A percentile compares a stretch with the other conserved stretches of the same genome.
phyloP scores from a whole-genome alignment of 805 yeast genomes.

The Kluyveromyces wickerhamii region DNA sequence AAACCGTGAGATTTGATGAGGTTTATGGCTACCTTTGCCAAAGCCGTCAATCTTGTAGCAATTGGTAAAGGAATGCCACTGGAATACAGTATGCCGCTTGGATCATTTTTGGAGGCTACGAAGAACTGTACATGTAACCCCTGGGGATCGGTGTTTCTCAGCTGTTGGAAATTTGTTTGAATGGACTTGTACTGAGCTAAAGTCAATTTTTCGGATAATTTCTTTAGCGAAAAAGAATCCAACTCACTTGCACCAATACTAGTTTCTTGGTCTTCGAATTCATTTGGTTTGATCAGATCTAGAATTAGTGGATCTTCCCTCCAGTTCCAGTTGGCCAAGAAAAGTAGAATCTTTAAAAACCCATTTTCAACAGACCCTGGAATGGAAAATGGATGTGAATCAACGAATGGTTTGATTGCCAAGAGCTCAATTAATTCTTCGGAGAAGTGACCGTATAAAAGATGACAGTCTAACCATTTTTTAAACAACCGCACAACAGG shows the following conservation, averaged over 20 bases:
- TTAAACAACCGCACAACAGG: slow-evolving; percentile 81
- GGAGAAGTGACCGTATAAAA: slow-evolving; percentile 58
- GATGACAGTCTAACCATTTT: slow-evolving; percentile 81
- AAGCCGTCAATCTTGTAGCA: slow-evolving; percentile 80
- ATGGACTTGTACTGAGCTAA: slow-evolving; percentile 54
- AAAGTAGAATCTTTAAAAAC: slow-evolving; percentile 62
- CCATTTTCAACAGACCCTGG: slow-evolving; percentile 81
- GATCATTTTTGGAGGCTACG: slow-evolving; percentile 75
- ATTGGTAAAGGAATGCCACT: slow-evolving; percentile 59
- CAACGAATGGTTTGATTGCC: slow-evolving; percentile 77
- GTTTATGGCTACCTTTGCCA: slow-evolving; percentile 66
- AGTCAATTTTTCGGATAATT: slow-evolving; percentile 53
- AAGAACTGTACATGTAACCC: slow-evolving; percentile 73
- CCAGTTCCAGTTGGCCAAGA: slow-evolving; percentile 90
- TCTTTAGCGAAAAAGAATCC: slow-evolving; percentile 32
- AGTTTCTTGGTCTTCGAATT: slow-evolving; percentile 28
- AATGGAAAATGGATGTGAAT: slow-evolving; percentile 72
- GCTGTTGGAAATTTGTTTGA: slow-evolving; percentile 53
- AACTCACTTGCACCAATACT: slow-evolving; percentile 26
- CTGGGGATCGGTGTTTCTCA: slow-evolving; percentile 74
- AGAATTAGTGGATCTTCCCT: slow-evolving; percentile 74
- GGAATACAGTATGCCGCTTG: slow-evolving; percentile 83
- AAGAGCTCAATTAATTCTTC: slow-evolving; percentile 80
- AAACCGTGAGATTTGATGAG: slow-evolving; percentile 42
- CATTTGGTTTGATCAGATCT: slow-evolving; percentile 55